Evolutionary conservation across 768 basidiomycete species (phyloP), one percentile per base, ranked within the genome.

Genomic region (Mycena floridula): DNA sequence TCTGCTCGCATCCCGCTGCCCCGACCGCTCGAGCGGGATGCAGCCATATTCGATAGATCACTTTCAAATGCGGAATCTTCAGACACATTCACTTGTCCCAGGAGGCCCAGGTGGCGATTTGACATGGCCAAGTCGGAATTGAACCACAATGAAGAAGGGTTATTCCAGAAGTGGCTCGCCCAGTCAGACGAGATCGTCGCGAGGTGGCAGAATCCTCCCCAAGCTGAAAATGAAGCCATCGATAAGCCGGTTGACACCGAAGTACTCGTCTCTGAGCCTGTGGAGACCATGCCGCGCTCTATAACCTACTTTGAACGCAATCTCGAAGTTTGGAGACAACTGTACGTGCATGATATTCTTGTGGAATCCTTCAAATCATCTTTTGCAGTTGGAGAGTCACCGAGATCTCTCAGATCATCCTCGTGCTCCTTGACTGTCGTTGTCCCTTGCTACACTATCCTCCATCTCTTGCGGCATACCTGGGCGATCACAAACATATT

Each of bases 301-400:
- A 81, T 85, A 2, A 82, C 85, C 1, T 82, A 84, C 62, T 96
- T 81, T 60, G 93, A 96, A 63, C 76, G 88, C 32, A 96, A 97
- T 60, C 55, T 96, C 37, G 89, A 96, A 58, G 92, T 96, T 12
- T 97, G 93, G 93, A 67, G 94, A 50, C 95, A 97, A 66, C 66
- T 97, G 81, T 89, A 61, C 53, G 85, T 72, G 7, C 26, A 42
- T 43, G 44, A 25, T 43, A 42, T 27, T 47, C 26, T 39, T 39
- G 39, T 35, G 39, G 25, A 45, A 40, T 18, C 26, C 21, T 16
- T 21, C 44, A 38, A 45, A 32, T 59, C 18, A 49, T 48, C 49
- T n/a, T 28, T 35, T 40, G 6, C 54, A 90, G 87, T 53, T 97
- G 95, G 95, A 79, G 95, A 27, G 94, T 96, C 18, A 81, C 85